phyloP scores from a whole-genome alignment of 1,139 yeast genomes.

The Hyphopichia pseudoburtonii region DNA sequence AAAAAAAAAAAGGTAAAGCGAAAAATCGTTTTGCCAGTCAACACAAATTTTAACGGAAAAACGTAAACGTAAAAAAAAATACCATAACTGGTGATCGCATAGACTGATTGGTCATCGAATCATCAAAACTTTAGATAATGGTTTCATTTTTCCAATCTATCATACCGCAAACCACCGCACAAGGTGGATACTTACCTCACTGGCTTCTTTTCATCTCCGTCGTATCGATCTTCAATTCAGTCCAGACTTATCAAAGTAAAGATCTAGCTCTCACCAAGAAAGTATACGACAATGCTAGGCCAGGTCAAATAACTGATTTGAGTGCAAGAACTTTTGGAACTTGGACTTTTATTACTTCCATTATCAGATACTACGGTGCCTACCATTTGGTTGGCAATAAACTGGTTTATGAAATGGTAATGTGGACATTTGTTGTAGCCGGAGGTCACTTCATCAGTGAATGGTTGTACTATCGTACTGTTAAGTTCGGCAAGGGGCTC shows the following conservation, averaged over 20 bases:
- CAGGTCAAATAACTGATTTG: slow-evolving; percentile 59
- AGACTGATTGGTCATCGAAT: no score
- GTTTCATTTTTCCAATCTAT: slow-evolving; percentile 17
- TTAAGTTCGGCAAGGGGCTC: slow-evolving; percentile 83
- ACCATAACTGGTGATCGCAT: no score
- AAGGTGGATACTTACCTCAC: slow-evolving; percentile 44
- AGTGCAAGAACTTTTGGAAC: slow-evolving; percentile 97
- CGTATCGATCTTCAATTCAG: slow-evolving; percentile 86
- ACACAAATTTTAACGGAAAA: no score
- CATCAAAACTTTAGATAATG: no score
- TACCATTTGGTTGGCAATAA: slow-evolving; percentile 61
- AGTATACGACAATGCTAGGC: slow-evolving; percentile 72
- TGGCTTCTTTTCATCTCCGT: slow-evolving; percentile 67
- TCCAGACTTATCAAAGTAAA: slow-evolving; percentile 74
- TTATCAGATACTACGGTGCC: slow-evolving; percentile 87
- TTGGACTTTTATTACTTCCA: slow-evolving; percentile 88
- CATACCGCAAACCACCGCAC: slow-evolving; percentile 28
- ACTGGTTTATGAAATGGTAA: slow-evolving; percentile 73
- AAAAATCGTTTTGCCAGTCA: no score
- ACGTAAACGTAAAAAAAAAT: no score
- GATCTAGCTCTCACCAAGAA: slow-evolving; percentile 72
- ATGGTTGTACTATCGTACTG: slow-evolving; percentile 76
- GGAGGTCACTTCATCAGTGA: slow-evolving; percentile 80
- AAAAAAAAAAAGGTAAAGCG: no score
- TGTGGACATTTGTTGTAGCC: slow-evolving; percentile 84